Base-by-base conservation (phyloP, 2,329 filamentous ascomycete genomes). In the Diplodia corticola region DNA sequence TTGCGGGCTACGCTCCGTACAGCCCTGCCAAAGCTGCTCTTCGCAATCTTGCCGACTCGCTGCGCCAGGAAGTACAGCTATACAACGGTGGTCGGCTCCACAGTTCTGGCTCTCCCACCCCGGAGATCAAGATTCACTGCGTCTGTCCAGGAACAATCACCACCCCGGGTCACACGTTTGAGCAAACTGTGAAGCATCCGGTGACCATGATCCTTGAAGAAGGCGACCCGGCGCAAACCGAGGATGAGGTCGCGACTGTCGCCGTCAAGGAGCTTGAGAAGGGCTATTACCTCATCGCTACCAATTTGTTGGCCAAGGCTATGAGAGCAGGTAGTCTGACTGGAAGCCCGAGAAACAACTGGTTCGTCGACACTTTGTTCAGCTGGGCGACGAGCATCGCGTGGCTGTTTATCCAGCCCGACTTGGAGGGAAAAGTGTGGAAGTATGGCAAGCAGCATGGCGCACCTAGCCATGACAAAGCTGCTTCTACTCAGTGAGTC, bases 71-170 rank as follows among this genome's bases (percentile, higher is more conserved):
- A 79, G 81, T 96, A 50, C 83, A 92, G 72, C 82, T 97, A 61
- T 99, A 98, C 81, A 93, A 93, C 51, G 89, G 86, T 50, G 82
- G 84, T 22, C 79, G 83, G 10, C 76, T 76, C 37, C 78, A 79
- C 40, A 72, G 78, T 2, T 59, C 30, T 15, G 54, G 63, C n/a
- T 35, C 33, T 30, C 37, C 54, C 3, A 50, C 49, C 69, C 77
- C 89, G 63, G 85, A 88, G 67, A 89, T 98, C 64, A 87, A 90
- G 71, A 83, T 97, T 22, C 92, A 96, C 73, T 85, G 92, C 49
- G 87, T 98, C 13, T 91, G 89, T 72, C 95, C 95, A 0, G 94
- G 91, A 63, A 92, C 90, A 2, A 98, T 99, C 69, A 83, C 88
- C 15, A 89, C 86, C 5, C 89, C 92, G 0, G 93, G 93, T 0